Conservation (phyloP, 2,329 filamentous ascomycete genomes). For the Phyllosticta citriasiana region DNA sequence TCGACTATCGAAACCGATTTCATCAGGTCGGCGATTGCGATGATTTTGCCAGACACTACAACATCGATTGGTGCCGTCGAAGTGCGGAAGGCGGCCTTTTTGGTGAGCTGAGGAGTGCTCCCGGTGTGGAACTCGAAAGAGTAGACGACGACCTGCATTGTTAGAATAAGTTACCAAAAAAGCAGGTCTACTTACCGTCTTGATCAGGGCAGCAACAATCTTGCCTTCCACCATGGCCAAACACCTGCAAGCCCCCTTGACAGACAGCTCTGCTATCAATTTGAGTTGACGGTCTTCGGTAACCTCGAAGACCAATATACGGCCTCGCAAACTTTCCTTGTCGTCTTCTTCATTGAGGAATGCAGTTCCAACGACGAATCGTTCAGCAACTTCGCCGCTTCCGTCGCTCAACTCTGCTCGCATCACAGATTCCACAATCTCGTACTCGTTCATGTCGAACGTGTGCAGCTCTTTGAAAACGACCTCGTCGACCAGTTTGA, state of each 20-base stretch:
- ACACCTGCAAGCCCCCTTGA: constrained; percentile 74
- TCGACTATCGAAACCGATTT: constrained; percentile 78
- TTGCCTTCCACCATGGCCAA: constrained; percentile 61
- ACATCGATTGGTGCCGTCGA: constrained; percentile 78
- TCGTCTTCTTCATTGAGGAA: constrained; percentile 54
- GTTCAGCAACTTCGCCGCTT: constrained; percentile 51
- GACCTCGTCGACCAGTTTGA: constrained; percentile 85
- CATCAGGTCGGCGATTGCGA: constrained; percentile 87
- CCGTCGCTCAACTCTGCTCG: constrained; percentile 60
- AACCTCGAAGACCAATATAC: constrained; percentile 78
- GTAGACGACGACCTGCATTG: constrained; percentile 48
- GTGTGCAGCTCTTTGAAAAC: constrained; percentile 70
- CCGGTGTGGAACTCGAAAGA: constrained; percentile 42
- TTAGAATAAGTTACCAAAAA: too few relatives aligned
- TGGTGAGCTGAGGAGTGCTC: constrained; percentile 50
- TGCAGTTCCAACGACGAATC: constrained; percentile 87
- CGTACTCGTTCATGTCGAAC: constrained; percentile 53
- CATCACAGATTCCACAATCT: constrained; percentile 79
- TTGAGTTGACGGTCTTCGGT: constrained; percentile 65
- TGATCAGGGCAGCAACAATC: constrained; percentile 80
- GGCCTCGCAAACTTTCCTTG: constrained; percentile 50
- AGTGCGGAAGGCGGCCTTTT: constrained; percentile 66
- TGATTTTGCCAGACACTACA: constrained; percentile 60
- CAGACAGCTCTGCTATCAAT: constrained; percentile 55
- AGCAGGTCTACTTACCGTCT: constrained; percentile 51